Conservation (phyloP, 345 rosid genomes). For the Rhodomyrtus tomentosa region DNA sequence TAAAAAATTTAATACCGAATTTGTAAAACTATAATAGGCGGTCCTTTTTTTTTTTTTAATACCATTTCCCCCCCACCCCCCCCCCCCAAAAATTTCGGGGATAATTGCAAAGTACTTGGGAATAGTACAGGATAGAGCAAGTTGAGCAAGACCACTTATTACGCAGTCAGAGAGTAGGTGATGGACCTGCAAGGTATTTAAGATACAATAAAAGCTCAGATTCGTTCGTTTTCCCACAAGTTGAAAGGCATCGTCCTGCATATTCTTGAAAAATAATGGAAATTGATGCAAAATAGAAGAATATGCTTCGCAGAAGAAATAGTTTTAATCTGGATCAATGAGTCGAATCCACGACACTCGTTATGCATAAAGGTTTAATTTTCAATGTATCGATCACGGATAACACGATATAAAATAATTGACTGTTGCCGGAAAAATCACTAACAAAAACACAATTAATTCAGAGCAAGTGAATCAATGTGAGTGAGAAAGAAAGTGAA, state of each 20-base stretch:
- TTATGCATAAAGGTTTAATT: background rate
- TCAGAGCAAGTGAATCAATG: background rate
- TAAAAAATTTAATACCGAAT: too few relatives aligned
- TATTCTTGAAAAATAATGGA: background rate
- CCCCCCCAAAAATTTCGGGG: too few relatives aligned
- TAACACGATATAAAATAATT: background rate
- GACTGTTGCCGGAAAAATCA: background rate
- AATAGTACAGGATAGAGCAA: background rate
- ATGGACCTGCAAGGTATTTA: background rate
- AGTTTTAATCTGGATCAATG: background rate
- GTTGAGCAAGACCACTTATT: background rate
- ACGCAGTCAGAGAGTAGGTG: background rate
- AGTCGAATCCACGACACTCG: background rate
- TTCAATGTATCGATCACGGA: background rate
- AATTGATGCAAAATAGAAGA: background rate
- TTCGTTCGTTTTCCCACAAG: background rate
- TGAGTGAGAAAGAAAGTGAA: background rate
- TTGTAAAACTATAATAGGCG: too few relatives aligned
- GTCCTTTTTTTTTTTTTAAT: too few relatives aligned
- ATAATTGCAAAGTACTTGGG: background rate
- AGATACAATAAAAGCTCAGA: background rate
- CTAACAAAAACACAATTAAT: background rate
- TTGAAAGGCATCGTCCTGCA: background rate
- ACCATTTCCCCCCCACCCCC: too few relatives aligned
- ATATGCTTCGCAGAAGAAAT: background rate